Evolutionary conservation across 805 yeast species (phyloP).

Genomic region (Suhomyces pyralidae): DNA sequence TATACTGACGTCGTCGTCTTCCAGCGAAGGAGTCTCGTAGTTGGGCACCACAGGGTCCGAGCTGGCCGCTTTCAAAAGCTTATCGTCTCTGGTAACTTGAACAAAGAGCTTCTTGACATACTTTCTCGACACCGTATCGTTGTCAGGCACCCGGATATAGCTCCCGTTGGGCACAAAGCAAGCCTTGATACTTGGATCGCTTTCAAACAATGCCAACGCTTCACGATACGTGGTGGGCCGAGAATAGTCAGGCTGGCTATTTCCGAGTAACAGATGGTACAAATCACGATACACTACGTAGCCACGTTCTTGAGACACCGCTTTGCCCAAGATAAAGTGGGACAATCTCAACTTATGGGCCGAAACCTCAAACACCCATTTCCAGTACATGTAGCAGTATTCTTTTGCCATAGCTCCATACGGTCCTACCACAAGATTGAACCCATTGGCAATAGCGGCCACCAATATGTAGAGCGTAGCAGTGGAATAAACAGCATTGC

Average conservation of each 20-base stretch:
- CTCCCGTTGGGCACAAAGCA: conserved; percentile 79
- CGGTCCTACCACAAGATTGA: background rate
- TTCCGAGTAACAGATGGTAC: conserved; percentile 41
- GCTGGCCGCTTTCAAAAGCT: conserved; percentile 36
- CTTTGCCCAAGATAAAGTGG: conserved; percentile 70
- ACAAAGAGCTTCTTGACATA: conserved; percentile 68
- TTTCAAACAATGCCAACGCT: conserved; percentile 43
- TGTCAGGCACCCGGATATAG: conserved; percentile 82
- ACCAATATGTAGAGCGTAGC: background rate
- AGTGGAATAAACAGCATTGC: background rate
- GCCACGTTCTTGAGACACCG: conserved; percentile 69
- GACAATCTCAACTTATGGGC: conserved; percentile 65
- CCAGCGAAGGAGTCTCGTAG: conserved; percentile 36
- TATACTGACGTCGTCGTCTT: conserved; percentile 37
- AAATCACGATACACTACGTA: conserved; percentile 53
- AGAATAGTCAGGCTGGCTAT: conserved; percentile 51
- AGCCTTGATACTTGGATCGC: conserved; percentile 42
- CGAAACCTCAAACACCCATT: conserved; percentile 49
- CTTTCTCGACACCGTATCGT: conserved; percentile 69
- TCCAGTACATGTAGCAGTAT: conserved; percentile 58
- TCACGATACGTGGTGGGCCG: conserved; percentile 52
- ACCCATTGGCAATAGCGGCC: background rate
- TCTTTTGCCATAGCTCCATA: conserved; percentile 7
- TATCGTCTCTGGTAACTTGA: conserved; percentile 78
- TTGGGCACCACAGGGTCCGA: background rate